Evolutionary conservation across 2,329 filamentous ascomycete species (phyloP), one percentile per base, ranked within the genome.

Genomic region (Chrysoporthe deuterocubensis): DNA sequence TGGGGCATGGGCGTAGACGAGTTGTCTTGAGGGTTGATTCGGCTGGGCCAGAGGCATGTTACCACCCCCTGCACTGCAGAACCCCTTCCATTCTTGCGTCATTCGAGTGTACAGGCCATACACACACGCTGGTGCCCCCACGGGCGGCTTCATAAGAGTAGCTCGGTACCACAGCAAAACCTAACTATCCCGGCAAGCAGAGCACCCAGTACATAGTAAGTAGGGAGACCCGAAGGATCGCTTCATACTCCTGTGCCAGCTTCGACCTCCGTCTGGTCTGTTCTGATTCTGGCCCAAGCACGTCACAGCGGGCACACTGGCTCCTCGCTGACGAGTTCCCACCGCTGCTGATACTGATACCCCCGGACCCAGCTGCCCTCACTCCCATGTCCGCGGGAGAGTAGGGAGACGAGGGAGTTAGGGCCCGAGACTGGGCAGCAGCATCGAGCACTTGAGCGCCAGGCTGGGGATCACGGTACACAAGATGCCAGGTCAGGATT

Each of bases 401-500:
- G 37, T 9, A 40, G 37, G 37, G 37, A 40, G 9, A 9, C 5
- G 37, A 40, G 11, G 11, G 21, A 2, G 21, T 6, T 54, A 3
- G 44, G 7, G 18, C 3, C 44, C 44, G 18, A n/a, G 44, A 48
- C 44, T 48, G 18, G 44, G 18, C 44, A 48, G 44, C 16, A 48
- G 44, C 44, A 48, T 48, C 44, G 18, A 48, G 8, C 18, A 18
- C 44, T n/a, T n/a, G 18, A n/a, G 18, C 16, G n/a, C 44, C 16
- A 48, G n/a, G 44, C 44, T 48, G 6, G 44, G 44, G 16, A 48
- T n/a, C 2, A 21, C 32, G 34, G 14, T 9, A 42, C 18, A 43
- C 57, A 43, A 60, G 37, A 60, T 60, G 57, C 14, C 57, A 43
- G n/a, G 21, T 34, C 37, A 43, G 11, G 40, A 42, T 60, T 9